A percentile compares a stretch with the other conserved stretches of the same genome.
Evolutionary conservation across 495 filamentous ascomycete species (phyloP).

Genomic region (Annulohypoxylon moriforme): DNA sequence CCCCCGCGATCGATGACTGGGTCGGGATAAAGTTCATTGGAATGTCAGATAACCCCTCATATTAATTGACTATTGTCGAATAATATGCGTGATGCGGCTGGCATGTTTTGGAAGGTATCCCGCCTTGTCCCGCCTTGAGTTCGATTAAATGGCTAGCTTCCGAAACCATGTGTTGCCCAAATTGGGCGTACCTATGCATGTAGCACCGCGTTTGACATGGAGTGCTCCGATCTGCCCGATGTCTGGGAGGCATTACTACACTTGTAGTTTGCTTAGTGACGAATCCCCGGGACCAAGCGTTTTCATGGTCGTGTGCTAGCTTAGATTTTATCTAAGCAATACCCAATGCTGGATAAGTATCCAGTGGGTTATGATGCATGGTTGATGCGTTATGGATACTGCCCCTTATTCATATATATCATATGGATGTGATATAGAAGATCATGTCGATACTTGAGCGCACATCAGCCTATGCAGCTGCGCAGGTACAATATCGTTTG

Average conservation of each 20-base stretch:
- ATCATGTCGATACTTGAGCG: conserved; percentile 2
- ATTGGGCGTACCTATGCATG: background rate
- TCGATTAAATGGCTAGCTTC: background rate
- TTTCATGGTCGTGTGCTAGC: conserved; percentile 10
- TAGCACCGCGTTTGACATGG: conserved; percentile 9
- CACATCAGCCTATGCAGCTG: background rate
- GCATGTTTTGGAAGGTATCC: conserved; percentile 16
- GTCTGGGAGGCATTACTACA: conserved; percentile 26
- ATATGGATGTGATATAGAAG: background rate
- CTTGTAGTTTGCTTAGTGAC: conserved; percentile 28
- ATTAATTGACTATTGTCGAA: conserved; percentile 25
- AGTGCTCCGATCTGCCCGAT: background rate
- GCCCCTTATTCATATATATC: background rate
- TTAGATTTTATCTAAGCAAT: conserved; percentile 2
- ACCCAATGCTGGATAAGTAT: too few species aligned
- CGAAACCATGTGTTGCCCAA: background rate
- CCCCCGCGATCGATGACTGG: conserved; percentile 10
- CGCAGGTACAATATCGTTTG: background rate
- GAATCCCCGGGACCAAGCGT: conserved; percentile 19
- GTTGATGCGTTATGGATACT: background rate
- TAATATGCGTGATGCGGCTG: conserved; percentile 20
- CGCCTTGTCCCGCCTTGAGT: conserved; percentile 5
- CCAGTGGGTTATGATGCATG: background rate
- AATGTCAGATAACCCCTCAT: conserved; percentile 12
- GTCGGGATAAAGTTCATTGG: background rate